Evolutionary conservation across 176 grass and related monocot species (phyloP), one percentile per base, ranked within the genome.

Genomic region (Paspalum vaginatum): DNA sequence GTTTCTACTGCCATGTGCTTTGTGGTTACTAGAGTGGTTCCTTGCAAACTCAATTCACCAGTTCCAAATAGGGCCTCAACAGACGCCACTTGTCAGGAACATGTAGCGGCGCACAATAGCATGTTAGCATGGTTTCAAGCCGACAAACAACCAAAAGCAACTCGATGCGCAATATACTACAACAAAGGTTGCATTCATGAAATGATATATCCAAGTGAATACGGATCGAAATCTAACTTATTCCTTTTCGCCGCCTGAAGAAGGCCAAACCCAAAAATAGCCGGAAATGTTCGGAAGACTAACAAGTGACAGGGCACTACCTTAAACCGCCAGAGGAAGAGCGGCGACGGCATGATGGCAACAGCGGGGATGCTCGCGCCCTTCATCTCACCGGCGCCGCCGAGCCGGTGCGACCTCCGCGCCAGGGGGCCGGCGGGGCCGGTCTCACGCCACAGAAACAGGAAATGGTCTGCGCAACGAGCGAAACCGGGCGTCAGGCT

Each of bases 241-340:
- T 59, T 44, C 3, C 11, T 15, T 22, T 41, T 55, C 11, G 24
- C 20, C 42, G 71, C 37, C 57, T 20, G 38, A 9, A 18, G 24
- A 12, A 8, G 22, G 22, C 57, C 57, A 25, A 26, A 11, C 57
- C 24, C 42, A 59, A 58, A 60, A 27, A 24, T 11, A 61, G 24
- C 7, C 15, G 59, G 0, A 0, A 60, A 60, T 26, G 22, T 60
- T 60, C 26, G 22, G 6, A 60, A 60, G 22, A 26, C 57, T 53
- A 17, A 12, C 10, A 61, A 72, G 78, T 83, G 32, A 32, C 32
- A 32, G 32, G 32, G 32, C 32, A 32, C 32, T 32, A 88, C 96
- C 96, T 98, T 98, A 13, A 98, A 84, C 58, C 90, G 87, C 92
- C 90, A 98, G 57, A 98, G 86, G 67, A 99, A 93, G 79, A 91